A percentile compares a stretch with the other conserved stretches of the same genome.
Evolutionary conservation across 768 basidiomycete species (phyloP).

Genomic region (Russula virescens): DNA sequence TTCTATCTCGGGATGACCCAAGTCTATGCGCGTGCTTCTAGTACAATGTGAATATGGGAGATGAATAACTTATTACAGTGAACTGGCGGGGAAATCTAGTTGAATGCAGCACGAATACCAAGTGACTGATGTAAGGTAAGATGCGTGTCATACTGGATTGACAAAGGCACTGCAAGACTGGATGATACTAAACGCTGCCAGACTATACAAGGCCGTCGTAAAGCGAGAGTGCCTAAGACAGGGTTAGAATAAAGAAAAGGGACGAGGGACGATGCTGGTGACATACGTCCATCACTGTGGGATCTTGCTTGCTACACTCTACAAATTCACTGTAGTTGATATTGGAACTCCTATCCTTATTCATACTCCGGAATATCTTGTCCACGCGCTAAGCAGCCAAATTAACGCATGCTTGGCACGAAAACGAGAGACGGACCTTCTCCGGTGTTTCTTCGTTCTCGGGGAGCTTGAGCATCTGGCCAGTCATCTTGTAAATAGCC

Average conservation of each 20-base stretch:
- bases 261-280: neutral
- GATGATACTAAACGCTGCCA: neutral
- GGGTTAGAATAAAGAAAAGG: conserved; percentile 20
- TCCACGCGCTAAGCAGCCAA: conserved; percentile 71
- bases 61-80: neutral
- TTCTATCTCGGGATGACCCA: conserved; percentile 2
- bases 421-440: conserved; percentile 51
- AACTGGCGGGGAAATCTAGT: neutral
- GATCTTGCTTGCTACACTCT: conserved; percentile 97
- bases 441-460: conserved; percentile 99
- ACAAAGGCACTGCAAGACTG: neutral
- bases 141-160: conserved; percentile 4
- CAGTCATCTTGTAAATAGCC: conserved; percentile 99
- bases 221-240: conserved; percentile 74
- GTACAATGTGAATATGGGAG: conserved; percentile 4
- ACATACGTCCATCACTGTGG: conserved; percentile 93
- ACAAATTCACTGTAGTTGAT: conserved; percentile 97
- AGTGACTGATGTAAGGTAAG: conserved; percentile 2
- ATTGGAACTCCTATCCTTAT: conserved; percentile 88
- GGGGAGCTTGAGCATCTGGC: conserved; percentile 98
- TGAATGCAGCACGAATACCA: conserved; percentile 5
- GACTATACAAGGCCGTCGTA: conserved; percentile 86
- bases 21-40: neutral
- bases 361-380: conserved; percentile 99
- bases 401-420: conserved; percentile 11